Percentiles rank a stretch among this genome's conserved stretches.
phyloP scores from a whole-genome alignment of 768 basidiomycete genomes.

The Boletus eberwhitei region DNA sequence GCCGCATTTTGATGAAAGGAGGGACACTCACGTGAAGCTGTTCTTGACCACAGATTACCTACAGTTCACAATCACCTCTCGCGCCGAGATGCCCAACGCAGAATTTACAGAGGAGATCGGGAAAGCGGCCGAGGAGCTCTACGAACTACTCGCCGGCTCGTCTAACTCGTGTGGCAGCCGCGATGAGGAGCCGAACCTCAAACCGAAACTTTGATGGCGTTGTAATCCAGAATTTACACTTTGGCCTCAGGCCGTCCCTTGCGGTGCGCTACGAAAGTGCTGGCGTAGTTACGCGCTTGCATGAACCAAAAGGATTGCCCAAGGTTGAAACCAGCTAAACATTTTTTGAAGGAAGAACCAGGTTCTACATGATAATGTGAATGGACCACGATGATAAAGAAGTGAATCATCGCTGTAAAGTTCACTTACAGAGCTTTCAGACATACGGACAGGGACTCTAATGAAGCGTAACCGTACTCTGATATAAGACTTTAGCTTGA shows the following conservation, averaged over 20 bases:
- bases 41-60: conserved; percentile 53
- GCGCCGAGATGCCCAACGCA: conserved; percentile 78
- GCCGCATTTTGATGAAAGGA: not conserved
- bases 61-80: conserved; percentile 85
- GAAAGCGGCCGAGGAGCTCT: conserved; percentile 65
- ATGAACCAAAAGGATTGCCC: not conserved
- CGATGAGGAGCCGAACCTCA: not conserved
- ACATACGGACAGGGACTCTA: not conserved
- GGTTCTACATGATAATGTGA: not conserved
- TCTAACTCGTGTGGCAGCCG: not conserved
- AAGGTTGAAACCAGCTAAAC: not conserved
- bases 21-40: conserved; percentile 1
- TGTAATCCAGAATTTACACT: not conserved
- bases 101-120: conserved; percentile 69
- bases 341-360: not conserved
- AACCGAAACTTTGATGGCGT: conserved; percentile 19
- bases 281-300: not conserved
- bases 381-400: not conserved
- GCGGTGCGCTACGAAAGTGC: not conserved
- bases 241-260: too few species aligned
- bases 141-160: conserved; percentile 45
- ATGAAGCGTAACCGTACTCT: conserved; percentile 2
- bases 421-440: not conserved
- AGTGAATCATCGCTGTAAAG: not conserved
- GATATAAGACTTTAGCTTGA: conserved; percentile 3